These are phyloP conservation scores for Diophrys sp. DNA, from an alignment of 73 alveolate species.

Conservation along the genomic window DNA sequence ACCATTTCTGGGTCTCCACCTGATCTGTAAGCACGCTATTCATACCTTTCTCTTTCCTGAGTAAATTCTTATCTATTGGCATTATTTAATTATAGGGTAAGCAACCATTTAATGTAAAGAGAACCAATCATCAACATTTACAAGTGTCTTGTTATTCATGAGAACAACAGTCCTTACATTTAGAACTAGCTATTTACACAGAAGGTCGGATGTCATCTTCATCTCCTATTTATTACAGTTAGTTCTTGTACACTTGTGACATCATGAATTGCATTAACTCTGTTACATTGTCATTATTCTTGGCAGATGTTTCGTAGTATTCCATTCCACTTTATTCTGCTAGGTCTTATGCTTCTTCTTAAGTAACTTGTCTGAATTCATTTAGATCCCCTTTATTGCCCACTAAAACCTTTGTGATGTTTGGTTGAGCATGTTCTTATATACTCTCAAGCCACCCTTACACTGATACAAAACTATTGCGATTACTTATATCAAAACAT, in stretches of 20 bases:
- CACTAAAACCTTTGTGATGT: conserved; percentile 70
- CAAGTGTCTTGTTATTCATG: background rate
- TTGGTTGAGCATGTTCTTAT: conserved; percentile 72
- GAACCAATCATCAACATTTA: background rate
- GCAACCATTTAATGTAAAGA: no score
- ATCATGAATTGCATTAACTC: conserved; percentile 11
- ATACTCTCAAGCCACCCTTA: conserved; percentile 60
- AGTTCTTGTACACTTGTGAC: background rate
- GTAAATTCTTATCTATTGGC: conserved; percentile 79
- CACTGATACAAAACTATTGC: conserved; percentile 39
- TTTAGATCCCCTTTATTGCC: conserved; percentile 87
- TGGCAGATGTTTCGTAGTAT: conserved; percentile 86
- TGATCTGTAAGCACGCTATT: background rate
- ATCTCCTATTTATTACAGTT: background rate
- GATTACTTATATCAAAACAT: conserved; percentile 62
- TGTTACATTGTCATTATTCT: conserved; percentile 16
- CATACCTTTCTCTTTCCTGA: conserved; percentile 66
- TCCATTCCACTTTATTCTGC: conserved; percentile 70
- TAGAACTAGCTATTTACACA: background rate
- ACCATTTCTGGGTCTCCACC: conserved; percentile 84
- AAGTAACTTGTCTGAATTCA: conserved; percentile 63
- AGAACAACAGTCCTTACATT: background rate
- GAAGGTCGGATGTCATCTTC: background rate
- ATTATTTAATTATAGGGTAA: conserved; percentile 32
- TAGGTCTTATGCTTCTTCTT: conserved; percentile 67